Evolutionary conservation across 495 filamentous ascomycete species (phyloP), one percentile per base, ranked within the genome.

Genomic region (Hypoxylon perforatum): DNA sequence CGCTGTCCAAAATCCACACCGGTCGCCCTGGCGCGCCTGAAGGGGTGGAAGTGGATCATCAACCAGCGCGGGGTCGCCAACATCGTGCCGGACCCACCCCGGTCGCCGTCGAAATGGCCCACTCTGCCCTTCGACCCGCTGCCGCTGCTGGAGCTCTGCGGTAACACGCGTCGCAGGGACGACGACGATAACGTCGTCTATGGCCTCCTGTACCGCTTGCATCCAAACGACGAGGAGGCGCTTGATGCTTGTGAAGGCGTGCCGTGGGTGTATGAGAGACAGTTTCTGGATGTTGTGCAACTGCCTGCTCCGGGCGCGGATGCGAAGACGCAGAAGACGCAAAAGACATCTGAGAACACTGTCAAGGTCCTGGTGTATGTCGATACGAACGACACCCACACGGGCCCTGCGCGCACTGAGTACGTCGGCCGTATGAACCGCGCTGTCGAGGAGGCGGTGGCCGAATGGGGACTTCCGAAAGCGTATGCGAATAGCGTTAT

Each of bases 61-160:
- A 82, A 81, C 65, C 53, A 63, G 10, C 71, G 78, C 1, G 78
- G 80, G 11, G 79, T 75, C 38, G 80, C 80, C 28, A 82, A 80
- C 64, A 68, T 81, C 15, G 71, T 75, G n/a, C 17, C 41, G n/a
- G 25, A 41, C 15, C 8, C 18, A 33, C 12, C 28, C 1, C 15
- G 11, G 5, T 17, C 46, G 7, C n/a, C 38, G 2, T 18, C 51
- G 15, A 11, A 38, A 11, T 3, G 14, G 35, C 39, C 14, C 8
- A 11, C 4, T n/a, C 14, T 42, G 5, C 39, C 12, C 7, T 15
- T 42, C 39, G 1, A 15, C 4, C 10, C 18, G 19, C 11, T 2
- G 0, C 42, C 12, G 18, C 4, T 14, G 15, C 21, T n/a, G 59
- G n/a, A n/a, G n/a, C n/a, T n/a, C n/a, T n/a, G n/a, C n/a, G n/a